A percentile compares a stretch with the other conserved stretches of the same genome.
Conservation (phyloP, 352 stramenopile species). For the Globisporangium emineosum region DNA sequence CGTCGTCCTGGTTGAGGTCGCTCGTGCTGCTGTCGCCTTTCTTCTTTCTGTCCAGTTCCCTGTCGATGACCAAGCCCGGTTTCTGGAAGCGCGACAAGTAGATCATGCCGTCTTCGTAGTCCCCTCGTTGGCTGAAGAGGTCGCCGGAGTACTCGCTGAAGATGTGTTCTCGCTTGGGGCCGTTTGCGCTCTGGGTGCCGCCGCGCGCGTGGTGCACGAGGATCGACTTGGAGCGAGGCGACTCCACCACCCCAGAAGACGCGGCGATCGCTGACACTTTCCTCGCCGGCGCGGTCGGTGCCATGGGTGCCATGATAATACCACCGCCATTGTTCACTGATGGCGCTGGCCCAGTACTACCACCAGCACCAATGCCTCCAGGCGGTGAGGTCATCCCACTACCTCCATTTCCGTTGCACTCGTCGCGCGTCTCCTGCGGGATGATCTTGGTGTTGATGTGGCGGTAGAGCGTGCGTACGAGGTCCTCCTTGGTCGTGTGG, state of each 20-base stretch:
- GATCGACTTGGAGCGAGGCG: constrained; percentile 58
- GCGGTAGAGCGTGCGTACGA: constrained; percentile 78
- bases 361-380: background rate
- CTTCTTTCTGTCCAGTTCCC: constrained; percentile 17
- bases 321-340: constrained; percentile 9
- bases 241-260: constrained; percentile 27
- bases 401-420: constrained; percentile 24
- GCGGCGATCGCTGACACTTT: constrained; percentile 33
- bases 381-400: constrained; percentile 18
- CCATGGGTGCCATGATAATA: constrained; percentile 10
- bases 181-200: constrained; percentile 19
- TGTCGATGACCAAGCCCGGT: constrained; percentile 18
- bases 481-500: constrained; percentile 86
- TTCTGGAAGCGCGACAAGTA: constrained; percentile 83
- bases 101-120: constrained; percentile 87
- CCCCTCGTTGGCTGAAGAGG: constrained; percentile 78
- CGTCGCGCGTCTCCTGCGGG: constrained; percentile 51
- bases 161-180: constrained; percentile 41
- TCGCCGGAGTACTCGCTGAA: constrained; percentile 72
- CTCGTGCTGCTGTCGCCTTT: constrained; percentile 26
- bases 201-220: constrained; percentile 26
- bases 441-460: constrained; percentile 89
- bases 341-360: background rate
- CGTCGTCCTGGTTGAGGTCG: constrained; percentile 41
- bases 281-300: constrained; percentile 33